Percentiles rank a stretch among this genome's conserved stretches.
Conservation (phyloP, 306 rosid genomes). For the Medicago ruthenica region DNA sequence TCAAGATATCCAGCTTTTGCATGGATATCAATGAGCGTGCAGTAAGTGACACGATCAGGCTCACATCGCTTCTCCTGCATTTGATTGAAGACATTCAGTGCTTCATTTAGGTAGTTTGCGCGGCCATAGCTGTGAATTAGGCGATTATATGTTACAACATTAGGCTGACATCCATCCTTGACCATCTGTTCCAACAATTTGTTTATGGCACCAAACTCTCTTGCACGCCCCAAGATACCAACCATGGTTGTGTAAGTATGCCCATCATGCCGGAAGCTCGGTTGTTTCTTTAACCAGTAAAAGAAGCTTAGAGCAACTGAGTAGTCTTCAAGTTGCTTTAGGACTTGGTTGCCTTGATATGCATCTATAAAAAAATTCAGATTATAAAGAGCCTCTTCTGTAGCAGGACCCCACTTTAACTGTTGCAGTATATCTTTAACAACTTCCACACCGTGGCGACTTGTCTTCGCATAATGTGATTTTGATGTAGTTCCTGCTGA, state of each 20-base stretch:
- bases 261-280: slow-evolving; percentile 83
- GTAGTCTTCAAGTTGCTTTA: slow-evolving; percentile 81
- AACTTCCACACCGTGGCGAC: background rate
- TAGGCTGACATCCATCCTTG: slow-evolving; percentile 86
- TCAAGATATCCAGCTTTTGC: slow-evolving; percentile 94
- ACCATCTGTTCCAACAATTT: slow-evolving; percentile 81
- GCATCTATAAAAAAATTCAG: slow-evolving; percentile 71
- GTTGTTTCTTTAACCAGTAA: slow-evolving; percentile 75
- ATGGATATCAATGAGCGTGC: slow-evolving; percentile 95
- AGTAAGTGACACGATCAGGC: slow-evolving; percentile 96
- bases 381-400: slow-evolving; percentile 63
- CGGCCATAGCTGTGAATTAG: slow-evolving; percentile 92
- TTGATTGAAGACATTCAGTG: slow-evolving; percentile 73
- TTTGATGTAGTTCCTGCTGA: background rate
- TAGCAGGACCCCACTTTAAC: slow-evolving; percentile 32
- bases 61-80: slow-evolving; percentile 80
- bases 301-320: slow-evolving; percentile 82
- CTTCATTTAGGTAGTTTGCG: slow-evolving; percentile 88
- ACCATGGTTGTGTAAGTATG: slow-evolving; percentile 96
- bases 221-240: slow-evolving; percentile 91
- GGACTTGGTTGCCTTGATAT: slow-evolving; percentile 87
- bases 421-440: slow-evolving; percentile 40
- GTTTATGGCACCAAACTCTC: slow-evolving; percentile 78
- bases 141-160: slow-evolving; percentile 92
- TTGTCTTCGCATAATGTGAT: slow-evolving; percentile 3